Percentiles rank a stretch among this genome's conserved stretches.
Conservation (phyloP, 768 basidiomycete genomes). For the Lactarius quietus region DNA sequence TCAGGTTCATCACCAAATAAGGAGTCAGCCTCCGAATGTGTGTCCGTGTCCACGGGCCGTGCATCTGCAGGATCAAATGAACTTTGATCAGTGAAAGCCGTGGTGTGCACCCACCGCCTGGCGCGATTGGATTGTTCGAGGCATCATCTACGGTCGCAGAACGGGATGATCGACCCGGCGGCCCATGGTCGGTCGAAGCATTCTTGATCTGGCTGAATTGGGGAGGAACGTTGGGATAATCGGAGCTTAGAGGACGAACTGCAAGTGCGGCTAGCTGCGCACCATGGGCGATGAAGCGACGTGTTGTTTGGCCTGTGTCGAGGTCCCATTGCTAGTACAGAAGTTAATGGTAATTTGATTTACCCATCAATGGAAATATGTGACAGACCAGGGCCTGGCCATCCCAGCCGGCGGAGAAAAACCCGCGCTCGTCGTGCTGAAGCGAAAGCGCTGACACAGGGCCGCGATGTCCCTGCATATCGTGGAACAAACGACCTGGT, state of each 20-base stretch:
- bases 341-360: slow-evolving; percentile 15
- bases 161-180: slow-evolving; percentile 1
- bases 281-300: slow-evolving; percentile 76
- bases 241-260: slow-evolving; percentile 58
- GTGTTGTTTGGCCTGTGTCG: slow-evolving; percentile 77
- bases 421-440: slow-evolving; percentile 75
- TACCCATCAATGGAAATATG: slow-evolving; percentile 13
- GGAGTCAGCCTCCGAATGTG: slow-evolving; percentile 79
- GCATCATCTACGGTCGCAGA: slow-evolving; percentile 9
- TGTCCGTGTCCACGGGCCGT: slow-evolving; percentile 42
- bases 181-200: slow-evolving; percentile 10
- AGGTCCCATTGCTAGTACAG: slow-evolving; percentile 92
- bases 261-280: slow-evolving; percentile 82
- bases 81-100: neutral
- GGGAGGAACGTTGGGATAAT: slow-evolving; percentile 29
- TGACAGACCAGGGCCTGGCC: slow-evolving; percentile 74
- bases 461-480: slow-evolving; percentile 70
- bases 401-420: slow-evolving; percentile 95
- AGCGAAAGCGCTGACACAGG: slow-evolving; percentile 85
- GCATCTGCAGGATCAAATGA: slow-evolving; percentile 14
- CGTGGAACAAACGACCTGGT: slow-evolving; percentile 73
- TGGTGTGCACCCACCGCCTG: slow-evolving; percentile 8
- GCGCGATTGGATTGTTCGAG: neutral
- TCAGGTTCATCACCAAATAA: slow-evolving; percentile 86
- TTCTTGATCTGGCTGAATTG: slow-evolving; percentile 20